A percentile compares a stretch with the other conserved stretches of the same genome.
phyloP scores from a whole-genome alignment of 1,139 yeast genomes.

The Kodamaea arcana region DNA sequence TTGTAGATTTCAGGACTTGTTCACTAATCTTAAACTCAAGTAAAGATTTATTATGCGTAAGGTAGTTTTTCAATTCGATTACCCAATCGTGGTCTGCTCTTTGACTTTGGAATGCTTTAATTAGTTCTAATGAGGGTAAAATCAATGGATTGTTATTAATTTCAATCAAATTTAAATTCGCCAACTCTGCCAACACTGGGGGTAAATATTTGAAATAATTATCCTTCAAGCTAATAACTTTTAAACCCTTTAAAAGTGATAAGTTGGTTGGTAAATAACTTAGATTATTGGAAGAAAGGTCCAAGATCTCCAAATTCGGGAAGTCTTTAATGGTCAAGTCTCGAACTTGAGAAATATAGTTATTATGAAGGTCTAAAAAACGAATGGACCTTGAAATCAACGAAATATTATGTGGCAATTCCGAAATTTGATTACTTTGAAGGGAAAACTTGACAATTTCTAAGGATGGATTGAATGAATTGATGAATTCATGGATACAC shows the following conservation, averaged over 20 bases:
- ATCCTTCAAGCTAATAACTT: constrained; percentile 59
- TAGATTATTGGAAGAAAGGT: constrained; percentile 58
- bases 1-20: constrained; percentile 9
- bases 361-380: constrained; percentile 65
- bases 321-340: constrained; percentile 25
- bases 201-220: constrained; percentile 60
- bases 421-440: constrained; percentile 45
- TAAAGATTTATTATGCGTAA: constrained; percentile 26
- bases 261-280: constrained; percentile 32
- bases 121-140: constrained; percentile 42
- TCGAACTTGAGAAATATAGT: constrained; percentile 54
- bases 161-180: constrained; percentile 58
- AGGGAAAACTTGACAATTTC: constrained; percentile 52
- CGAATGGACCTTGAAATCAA: constrained; percentile 43
- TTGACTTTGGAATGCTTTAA: constrained; percentile 33
- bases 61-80: constrained; percentile 43
- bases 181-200: constrained; percentile 50
- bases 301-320: constrained; percentile 57
- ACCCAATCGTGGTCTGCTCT: constrained; percentile 53
- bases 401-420: constrained; percentile 47
- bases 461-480: constrained; percentile 23
- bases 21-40: constrained; percentile 19
- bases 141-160: constrained; percentile 65
- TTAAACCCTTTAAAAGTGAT: constrained; percentile 40
- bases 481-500: constrained; percentile 13